Evolutionary conservation across 2,329 filamentous ascomycete species (phyloP).

Genomic region (Ophiocordyceps camponoti-rufipedis): DNA sequence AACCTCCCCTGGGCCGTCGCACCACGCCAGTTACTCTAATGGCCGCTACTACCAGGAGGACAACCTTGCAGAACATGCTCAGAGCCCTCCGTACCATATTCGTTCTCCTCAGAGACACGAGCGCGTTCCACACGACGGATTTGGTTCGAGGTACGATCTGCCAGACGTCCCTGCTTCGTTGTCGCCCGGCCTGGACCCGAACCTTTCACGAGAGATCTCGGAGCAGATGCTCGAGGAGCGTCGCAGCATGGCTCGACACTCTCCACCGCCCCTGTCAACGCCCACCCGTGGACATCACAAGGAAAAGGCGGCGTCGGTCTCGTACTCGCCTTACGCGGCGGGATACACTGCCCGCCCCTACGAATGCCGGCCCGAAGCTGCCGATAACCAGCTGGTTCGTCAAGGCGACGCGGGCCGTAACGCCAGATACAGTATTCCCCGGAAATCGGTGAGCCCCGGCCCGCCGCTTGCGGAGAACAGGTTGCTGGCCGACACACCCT

Average conservation of each 20-base stretch:
- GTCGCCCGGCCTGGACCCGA: slow-evolving; percentile 41
- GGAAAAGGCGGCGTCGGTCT: slow-evolving; percentile 10
- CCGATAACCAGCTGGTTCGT: slow-evolving; percentile 9
- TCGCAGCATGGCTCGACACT: slow-evolving; percentile 26
- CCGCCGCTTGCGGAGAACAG: slow-evolving; percentile 32
- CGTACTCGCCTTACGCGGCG: slow-evolving; percentile 11
- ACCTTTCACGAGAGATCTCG: slow-evolving; percentile 35
- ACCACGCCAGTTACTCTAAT: slow-evolving; percentile 8
- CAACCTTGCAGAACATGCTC: slow-evolving; percentile 13
- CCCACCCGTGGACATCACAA: slow-evolving; percentile 23
- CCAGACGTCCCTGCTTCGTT: slow-evolving; percentile 36
- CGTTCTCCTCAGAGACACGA: slow-evolving; percentile 14
- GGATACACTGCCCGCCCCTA: slow-evolving; percentile 22
- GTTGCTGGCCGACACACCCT: slow-evolving; percentile 44
- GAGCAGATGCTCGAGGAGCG: slow-evolving; percentile 39
- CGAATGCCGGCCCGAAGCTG: slow-evolving; percentile 11
- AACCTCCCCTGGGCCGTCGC: slow-evolving; percentile 11
- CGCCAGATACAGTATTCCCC: slow-evolving; percentile 35
- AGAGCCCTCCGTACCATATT: slow-evolving; percentile 13
- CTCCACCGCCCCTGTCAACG: slow-evolving; percentile 18
- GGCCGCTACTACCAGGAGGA: slow-evolving; percentile 2
- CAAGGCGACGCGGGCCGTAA: slow-evolving; percentile 19
- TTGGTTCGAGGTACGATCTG: slow-evolving; percentile 17
- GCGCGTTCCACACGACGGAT: slow-evolving; percentile 14
- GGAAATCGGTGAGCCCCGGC: slow-evolving; percentile 60